Conservation (phyloP, 345 rosid genomes). For the Trapa incisa region DNA sequence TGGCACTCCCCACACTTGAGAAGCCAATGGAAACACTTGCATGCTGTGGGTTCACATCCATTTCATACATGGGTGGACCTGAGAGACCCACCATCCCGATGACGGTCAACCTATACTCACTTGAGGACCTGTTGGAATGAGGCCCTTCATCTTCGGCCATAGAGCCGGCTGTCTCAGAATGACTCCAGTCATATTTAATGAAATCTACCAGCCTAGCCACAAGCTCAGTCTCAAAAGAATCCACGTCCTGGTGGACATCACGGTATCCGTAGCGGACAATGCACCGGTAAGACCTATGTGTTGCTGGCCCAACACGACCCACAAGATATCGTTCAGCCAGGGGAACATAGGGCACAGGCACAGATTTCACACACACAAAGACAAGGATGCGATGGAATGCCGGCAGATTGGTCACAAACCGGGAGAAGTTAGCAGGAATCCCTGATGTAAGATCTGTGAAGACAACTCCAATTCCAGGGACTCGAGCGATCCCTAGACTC, state of each 20-base stretch:
- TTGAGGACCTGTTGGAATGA: conserved; percentile 42
- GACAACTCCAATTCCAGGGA: conserved; percentile 13
- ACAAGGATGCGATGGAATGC: conserved; percentile 38
- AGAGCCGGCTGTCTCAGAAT: conserved; percentile 13
- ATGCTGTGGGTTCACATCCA: conserved; percentile 47
- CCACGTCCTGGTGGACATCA: conserved; percentile 86
- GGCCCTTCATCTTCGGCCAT: conserved; percentile 20
- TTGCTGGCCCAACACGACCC: conserved; percentile 13
- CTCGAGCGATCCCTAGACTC: conserved; percentile 12
- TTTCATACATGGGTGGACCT: conserved; percentile 38
- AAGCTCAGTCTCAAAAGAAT: conserved; percentile 75
- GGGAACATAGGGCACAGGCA: conserved; percentile 13
- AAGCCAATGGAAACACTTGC: conserved; percentile 64
- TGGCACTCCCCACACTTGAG: conserved; percentile 52
- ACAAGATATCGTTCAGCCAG: conserved; percentile 11
- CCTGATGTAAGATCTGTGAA: conserved; percentile 17
- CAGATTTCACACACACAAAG: conserved; percentile 12
- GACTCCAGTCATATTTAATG: conserved; percentile 56
- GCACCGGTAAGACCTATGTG: conserved; percentile 80
- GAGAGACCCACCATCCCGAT: conserved; percentile 45
- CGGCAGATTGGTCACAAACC: conserved; percentile 40
- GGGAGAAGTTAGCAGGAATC: conserved; percentile 39
- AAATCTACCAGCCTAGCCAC: conserved; percentile 58
- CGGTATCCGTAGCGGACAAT: conserved; percentile 75
- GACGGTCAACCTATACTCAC: conserved; percentile 62